Evolutionary conservation across 345 rosid species (phyloP).

Genomic region (Citropsis articulata): DNA sequence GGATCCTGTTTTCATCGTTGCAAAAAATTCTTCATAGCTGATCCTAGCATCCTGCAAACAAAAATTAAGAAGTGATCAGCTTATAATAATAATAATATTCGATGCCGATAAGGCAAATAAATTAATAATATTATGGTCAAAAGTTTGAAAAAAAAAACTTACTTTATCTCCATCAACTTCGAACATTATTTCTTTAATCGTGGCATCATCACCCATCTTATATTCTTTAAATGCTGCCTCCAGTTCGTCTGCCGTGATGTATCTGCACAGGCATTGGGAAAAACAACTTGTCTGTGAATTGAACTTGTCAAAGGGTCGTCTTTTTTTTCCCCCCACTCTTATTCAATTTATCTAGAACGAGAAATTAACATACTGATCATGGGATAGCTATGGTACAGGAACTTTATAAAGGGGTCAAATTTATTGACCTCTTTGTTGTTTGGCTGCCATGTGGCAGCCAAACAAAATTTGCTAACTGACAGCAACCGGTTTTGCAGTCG

Average conservation of each 20-base stretch:
- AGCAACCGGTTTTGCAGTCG: too few species aligned
- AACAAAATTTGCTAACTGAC: too few species aligned
- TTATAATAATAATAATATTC: too few species aligned
- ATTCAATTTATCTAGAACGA: too few species aligned
- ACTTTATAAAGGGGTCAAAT: too few species aligned
- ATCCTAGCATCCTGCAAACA: constrained; percentile 77
- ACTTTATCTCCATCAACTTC: constrained; percentile 92
- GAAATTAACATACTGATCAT: constrained; percentile 9
- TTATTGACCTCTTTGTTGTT: too few species aligned
- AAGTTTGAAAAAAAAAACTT: constrained; percentile 16
- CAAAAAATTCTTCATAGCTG: constrained; percentile 74
- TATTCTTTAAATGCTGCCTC: constrained; percentile 74
- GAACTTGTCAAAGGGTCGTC: too few species aligned
- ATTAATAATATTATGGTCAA: background rate
- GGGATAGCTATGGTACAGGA: too few species aligned
- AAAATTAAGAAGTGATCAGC: background rate
- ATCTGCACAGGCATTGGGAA: constrained; percentile 34
- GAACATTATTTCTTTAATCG: constrained; percentile 75
- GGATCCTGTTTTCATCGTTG: constrained; percentile 85
- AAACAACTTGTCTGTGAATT: too few species aligned
- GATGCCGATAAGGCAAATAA: too few species aligned
- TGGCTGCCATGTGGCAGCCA: too few species aligned
- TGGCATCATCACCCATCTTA: constrained; percentile 75
- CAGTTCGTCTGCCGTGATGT: constrained; percentile 78
- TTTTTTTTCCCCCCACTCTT: too few species aligned